phyloP scores from a whole-genome alignment of 306 rosid genomes.

The Boehmeria nivea region DNA sequence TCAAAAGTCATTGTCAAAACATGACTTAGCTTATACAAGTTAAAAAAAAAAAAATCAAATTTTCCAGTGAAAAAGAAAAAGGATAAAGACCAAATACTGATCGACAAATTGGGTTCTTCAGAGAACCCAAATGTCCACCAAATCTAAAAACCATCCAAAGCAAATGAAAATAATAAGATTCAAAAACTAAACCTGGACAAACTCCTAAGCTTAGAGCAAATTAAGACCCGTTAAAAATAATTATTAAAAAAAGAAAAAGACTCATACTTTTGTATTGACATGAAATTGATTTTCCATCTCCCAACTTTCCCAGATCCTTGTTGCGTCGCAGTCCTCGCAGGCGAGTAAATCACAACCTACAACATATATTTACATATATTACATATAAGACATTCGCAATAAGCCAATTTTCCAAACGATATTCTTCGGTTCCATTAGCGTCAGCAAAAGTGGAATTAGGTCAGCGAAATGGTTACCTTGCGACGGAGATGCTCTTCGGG shows the following conservation, averaged over 20 bases:
- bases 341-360: conserved; percentile 92
- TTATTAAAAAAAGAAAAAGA: too few species aligned
- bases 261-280: conserved; percentile 83
- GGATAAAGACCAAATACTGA: too few species aligned
- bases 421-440: too few species aligned
- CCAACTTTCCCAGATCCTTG: conserved; percentile 99
- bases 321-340: conserved; percentile 93
- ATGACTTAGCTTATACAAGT: too few species aligned
- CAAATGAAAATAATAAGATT: conserved; percentile 6
- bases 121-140: neutral
- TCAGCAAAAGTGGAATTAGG: neutral
- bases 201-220: neutral
- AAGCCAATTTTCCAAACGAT: too few species aligned
- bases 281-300: conserved; percentile 87
- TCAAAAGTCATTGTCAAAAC: neutral
- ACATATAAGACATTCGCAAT: too few species aligned
- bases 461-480: conserved; percentile 36
- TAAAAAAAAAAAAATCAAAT: too few species aligned
- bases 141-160: neutral
- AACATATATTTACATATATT: too few species aligned
- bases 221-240: too few species aligned
- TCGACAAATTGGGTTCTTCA: too few species aligned
- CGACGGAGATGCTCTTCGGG: conserved; percentile 85
- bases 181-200: conserved; percentile 1
- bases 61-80: too few species aligned